Conservation (phyloP, 1,139 yeast genomes). For the Kurtzmaniella quercitrusa region DNA sequence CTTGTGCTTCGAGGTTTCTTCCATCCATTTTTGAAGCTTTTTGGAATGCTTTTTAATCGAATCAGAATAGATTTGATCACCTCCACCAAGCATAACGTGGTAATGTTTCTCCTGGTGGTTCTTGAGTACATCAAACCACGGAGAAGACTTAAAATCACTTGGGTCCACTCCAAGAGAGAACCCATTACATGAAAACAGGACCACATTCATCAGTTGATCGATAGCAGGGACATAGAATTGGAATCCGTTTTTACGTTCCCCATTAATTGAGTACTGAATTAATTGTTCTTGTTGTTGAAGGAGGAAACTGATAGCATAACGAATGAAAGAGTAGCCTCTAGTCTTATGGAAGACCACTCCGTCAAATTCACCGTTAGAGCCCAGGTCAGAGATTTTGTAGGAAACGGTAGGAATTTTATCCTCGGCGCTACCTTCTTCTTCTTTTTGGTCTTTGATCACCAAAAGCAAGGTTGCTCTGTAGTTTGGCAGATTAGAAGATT, state of each 20-base stretch:
- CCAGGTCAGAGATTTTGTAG: constrained; percentile 38
- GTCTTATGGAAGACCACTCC: constrained; percentile 42
- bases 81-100: constrained; percentile 97
- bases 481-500: constrained; percentile 29
- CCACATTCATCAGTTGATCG: constrained; percentile 66
- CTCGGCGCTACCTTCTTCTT: no score
- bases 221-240: constrained; percentile 57
- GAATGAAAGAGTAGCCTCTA: constrained; percentile 53
- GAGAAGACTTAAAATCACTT: constrained; percentile 58
- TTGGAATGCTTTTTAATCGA: constrained; percentile 60
- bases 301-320: constrained; percentile 53
- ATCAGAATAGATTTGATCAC: constrained; percentile 92
- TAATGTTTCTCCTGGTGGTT: constrained; percentile 61
- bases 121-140: constrained; percentile 81
- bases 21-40: constrained; percentile 60
- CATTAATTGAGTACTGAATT: constrained; percentile 57
- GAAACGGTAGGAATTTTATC: constrained; percentile 29
- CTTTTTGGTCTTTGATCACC: constrained; percentile 43
- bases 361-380: constrained; percentile 39
- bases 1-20: constrained; percentile 43
- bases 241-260: constrained; percentile 30
- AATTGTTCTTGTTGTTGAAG: constrained; percentile 50
- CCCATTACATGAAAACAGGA: constrained; percentile 91
- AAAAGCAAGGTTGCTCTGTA: constrained; percentile 67
- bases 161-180: constrained; percentile 76